These are phyloP conservation scores for Hawksworthiomyces lignivorus DNA, from an alignment of 2,329 filamentous ascomycete genomes.

Conservation along the genomic window DNA sequence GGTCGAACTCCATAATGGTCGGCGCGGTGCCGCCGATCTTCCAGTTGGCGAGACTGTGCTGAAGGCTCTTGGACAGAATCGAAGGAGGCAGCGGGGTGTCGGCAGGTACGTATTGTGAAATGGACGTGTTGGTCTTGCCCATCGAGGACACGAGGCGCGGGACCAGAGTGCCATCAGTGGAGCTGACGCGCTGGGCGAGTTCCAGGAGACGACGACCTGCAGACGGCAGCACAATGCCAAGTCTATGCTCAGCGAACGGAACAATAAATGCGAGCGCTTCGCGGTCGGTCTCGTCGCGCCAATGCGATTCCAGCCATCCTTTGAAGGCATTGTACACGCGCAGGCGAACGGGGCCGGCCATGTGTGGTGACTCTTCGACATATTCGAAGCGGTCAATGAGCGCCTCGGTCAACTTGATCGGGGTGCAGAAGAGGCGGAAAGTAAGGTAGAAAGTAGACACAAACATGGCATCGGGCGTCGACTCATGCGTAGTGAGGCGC, in stretches of 20 bases:
- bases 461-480: slow-evolving; percentile 84
- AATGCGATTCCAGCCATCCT: slow-evolving; percentile 93
- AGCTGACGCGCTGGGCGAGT: slow-evolving; percentile 67
- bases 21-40: slow-evolving; percentile 60
- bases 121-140: slow-evolving; percentile 75
- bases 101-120: slow-evolving; percentile 60
- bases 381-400: slow-evolving; percentile 93
- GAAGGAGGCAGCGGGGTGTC: slow-evolving; percentile 66
- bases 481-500: slow-evolving; percentile 84
- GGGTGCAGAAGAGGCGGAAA: slow-evolving; percentile 85
- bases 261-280: slow-evolving; percentile 69
- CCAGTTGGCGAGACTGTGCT: slow-evolving; percentile 64
- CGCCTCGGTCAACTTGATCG: slow-evolving; percentile 66
- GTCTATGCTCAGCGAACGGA: slow-evolving; percentile 67
- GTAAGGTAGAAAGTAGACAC: slow-evolving; percentile 94
- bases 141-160: slow-evolving; percentile 79
- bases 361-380: slow-evolving; percentile 66
- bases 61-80: slow-evolving; percentile 67
- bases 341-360: slow-evolving; percentile 74
- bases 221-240: slow-evolving; percentile 61
- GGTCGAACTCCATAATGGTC: slow-evolving; percentile 82
- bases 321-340: slow-evolving; percentile 97
- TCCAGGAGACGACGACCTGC: slow-evolving; percentile 77
- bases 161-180: slow-evolving; percentile 65
- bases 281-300: slow-evolving; percentile 74